A percentile compares a stretch with the other conserved stretches of the same genome.
Evolutionary conservation across 768 basidiomycete genomes (phyloP).

Genomic region (Multifurca ochricompacta): DNA sequence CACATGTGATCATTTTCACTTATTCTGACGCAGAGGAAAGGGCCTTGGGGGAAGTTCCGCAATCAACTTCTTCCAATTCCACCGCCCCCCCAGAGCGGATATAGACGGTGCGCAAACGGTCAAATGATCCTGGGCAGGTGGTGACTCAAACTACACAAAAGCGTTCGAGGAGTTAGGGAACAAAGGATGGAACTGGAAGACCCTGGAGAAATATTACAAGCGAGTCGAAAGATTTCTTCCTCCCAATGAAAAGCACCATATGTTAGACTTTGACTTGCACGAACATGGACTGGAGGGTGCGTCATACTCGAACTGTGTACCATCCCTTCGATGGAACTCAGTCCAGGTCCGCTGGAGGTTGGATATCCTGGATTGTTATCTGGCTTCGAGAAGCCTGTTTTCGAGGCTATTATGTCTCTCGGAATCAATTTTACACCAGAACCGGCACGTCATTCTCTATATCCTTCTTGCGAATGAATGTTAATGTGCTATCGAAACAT

Average conservation of each 20-base stretch:
- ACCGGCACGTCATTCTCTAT: neutral
- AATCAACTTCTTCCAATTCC: constrained; percentile 19
- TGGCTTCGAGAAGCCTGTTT: constrained; percentile 7
- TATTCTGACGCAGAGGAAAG: constrained; percentile 21
- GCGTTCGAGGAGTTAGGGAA: constrained; percentile 23
- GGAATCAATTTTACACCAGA: neutral
- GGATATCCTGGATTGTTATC: neutral
- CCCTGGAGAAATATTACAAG: constrained; percentile 16
- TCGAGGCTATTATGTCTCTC: neutral
- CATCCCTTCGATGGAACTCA: neutral
- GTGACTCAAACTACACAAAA: neutral
- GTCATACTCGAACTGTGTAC: neutral
- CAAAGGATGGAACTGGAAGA: constrained; percentile 24
- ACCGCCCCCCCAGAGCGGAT: constrained; percentile 10
- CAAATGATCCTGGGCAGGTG: no score
- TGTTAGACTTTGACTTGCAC: neutral
- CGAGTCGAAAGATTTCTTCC: constrained; percentile 15
- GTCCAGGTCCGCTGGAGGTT: constrained; percentile 13
- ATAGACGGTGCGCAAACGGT: constrained; percentile 16
- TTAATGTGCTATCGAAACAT: no score
- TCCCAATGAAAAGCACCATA: neutral
- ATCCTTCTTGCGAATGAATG: neutral
- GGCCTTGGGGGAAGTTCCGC: constrained; percentile 23
- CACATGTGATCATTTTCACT: neutral
- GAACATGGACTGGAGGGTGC: constrained; percentile 13